A percentile compares a stretch with the other conserved stretches of the same genome.
These are phyloP conservation scores for Golubevia pallescens DNA, from an alignment of 1,284 basidiomycete genomes.

Conservation along the genomic window DNA sequence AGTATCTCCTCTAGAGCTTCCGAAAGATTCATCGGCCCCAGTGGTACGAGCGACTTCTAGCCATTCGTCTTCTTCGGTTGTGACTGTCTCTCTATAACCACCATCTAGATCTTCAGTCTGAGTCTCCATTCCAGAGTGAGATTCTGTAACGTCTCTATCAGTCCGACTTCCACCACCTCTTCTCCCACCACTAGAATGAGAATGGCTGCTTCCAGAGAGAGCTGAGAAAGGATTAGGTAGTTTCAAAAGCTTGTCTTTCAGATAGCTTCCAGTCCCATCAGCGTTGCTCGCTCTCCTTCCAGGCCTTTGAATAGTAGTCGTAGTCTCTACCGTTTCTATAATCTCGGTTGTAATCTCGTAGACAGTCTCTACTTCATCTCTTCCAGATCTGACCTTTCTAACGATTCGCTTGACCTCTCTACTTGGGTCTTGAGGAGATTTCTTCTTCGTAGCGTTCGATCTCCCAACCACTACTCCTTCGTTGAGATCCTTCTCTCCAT, in stretches of 20 bases:
- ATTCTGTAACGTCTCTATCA: conserved; percentile 25
- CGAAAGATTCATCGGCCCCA: not conserved
- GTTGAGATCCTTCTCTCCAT: conserved; percentile 25
- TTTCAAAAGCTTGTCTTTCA: conserved; percentile 20
- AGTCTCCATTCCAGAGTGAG: conserved; percentile 23
- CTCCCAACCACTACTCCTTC: conserved; percentile 20
- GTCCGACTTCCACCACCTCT: conserved; percentile 16
- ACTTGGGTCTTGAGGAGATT: conserved; percentile 3
- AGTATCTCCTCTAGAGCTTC: conserved; percentile 1
- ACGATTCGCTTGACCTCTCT: conserved; percentile 27
- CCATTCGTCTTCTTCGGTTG: conserved; percentile 61
- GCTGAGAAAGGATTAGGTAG: conserved; percentile 5
- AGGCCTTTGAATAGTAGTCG: conserved; percentile 39
- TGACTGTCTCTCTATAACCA: not conserved
- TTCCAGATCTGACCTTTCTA: conserved; percentile 24
- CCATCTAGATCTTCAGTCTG: conserved; percentile 8
- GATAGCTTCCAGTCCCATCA: not conserved
- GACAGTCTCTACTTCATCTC: conserved; percentile 46
- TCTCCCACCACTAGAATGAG: conserved; percentile 11
- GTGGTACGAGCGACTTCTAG: conserved; percentile 57
- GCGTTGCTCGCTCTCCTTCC: not conserved
- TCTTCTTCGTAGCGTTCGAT: conserved; percentile 10
- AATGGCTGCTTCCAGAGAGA: not conserved
- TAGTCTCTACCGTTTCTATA: conserved; percentile 55
- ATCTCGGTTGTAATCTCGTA: conserved; percentile 67